phyloP scores from a whole-genome alignment of 2,329 filamentous ascomycete species.

The Sarocladium oryzae region DNA sequence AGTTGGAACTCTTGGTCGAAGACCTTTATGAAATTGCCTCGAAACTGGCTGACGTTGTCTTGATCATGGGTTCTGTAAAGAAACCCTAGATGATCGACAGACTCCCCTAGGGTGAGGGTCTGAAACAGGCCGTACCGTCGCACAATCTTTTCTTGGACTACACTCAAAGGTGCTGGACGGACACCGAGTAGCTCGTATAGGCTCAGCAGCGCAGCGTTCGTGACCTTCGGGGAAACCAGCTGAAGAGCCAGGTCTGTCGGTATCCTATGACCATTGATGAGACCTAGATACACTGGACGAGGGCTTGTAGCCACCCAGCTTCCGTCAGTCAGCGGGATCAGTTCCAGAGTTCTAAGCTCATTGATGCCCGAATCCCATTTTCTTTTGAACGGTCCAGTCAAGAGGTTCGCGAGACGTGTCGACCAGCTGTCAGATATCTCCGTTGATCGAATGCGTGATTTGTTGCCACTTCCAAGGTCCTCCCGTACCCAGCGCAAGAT shows the following conservation, averaged over 20 bases:
- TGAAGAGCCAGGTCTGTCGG: background rate
- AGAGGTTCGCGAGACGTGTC: background rate
- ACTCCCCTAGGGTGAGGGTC: background rate
- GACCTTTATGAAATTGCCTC: background rate
- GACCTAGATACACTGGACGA: background rate
- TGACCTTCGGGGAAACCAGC: conserved; percentile 6
- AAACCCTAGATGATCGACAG: conserved; percentile 9
- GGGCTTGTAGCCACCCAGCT: background rate
- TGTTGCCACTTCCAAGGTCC: background rate
- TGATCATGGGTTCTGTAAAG: conserved; percentile 10
- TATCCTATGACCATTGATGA: background rate
- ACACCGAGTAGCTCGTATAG: conserved; percentile 11
- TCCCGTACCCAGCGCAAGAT: background rate
- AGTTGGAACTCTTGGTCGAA: background rate
- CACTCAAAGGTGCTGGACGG: background rate
- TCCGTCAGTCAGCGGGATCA: background rate
- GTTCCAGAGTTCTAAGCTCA: background rate
- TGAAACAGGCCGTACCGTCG: background rate
- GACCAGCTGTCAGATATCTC: conserved; percentile 5
- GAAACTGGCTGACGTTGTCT: background rate
- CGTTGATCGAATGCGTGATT: background rate
- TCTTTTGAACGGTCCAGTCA: background rate
- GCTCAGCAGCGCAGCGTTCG: conserved; percentile 8
- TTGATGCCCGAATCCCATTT: background rate
- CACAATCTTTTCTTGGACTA: conserved; percentile 7